Percentiles rank a stretch among this genome's conserved stretches.
phyloP scores from a whole-genome alignment of 768 basidiomycete genomes.

The Tricholoma furcatifolium region DNA sequence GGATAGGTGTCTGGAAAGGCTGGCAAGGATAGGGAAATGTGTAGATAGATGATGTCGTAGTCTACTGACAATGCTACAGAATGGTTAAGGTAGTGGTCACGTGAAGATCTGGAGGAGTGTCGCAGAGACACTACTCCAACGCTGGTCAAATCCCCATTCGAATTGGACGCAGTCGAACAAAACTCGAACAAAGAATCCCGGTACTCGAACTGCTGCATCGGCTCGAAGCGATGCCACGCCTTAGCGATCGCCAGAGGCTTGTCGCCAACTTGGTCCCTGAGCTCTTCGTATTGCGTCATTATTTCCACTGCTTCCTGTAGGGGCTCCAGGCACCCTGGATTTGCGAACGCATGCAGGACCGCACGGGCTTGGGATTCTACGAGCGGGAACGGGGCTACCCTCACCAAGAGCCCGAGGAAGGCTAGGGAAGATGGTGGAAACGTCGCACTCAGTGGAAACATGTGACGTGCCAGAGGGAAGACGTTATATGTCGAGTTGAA shows the following conservation, averaged over 20 bases:
- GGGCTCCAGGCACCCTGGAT: conserved; percentile 49
- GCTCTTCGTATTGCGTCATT: conserved; percentile 43
- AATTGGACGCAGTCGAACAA: conserved; percentile 29
- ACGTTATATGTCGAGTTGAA: conserved; percentile 66
- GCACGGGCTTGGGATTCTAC: conserved; percentile 77
- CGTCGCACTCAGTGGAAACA: conserved; percentile 58
- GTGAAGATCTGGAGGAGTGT: too few relatives aligned
- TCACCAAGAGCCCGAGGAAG: conserved; percentile 60
- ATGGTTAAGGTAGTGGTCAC: too few relatives aligned
- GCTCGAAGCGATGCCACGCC: conserved; percentile 53
- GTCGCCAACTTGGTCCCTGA: conserved; percentile 32
- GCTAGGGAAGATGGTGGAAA: conserved; percentile 53
- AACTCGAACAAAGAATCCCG: conserved; percentile 57
- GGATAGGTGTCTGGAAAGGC: too few relatives aligned
- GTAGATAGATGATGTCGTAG: too few relatives aligned
- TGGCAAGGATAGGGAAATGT: too few relatives aligned
- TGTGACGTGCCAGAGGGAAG: conserved; percentile 68
- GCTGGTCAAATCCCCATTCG: conserved; percentile 1
- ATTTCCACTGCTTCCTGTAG: conserved; percentile 48
- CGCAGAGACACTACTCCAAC: too few relatives aligned
- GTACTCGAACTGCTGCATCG: conserved; percentile 64
- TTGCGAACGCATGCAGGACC: conserved; percentile 51
- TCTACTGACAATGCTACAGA: too few relatives aligned
- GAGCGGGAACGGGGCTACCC: conserved; percentile 72
- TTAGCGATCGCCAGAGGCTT: conserved; percentile 44